Evolutionary conservation across 2,329 filamentous ascomycete species (phyloP), one percentile per base, ranked within the genome.

Genomic region (Lecanicillium sp.): DNA sequence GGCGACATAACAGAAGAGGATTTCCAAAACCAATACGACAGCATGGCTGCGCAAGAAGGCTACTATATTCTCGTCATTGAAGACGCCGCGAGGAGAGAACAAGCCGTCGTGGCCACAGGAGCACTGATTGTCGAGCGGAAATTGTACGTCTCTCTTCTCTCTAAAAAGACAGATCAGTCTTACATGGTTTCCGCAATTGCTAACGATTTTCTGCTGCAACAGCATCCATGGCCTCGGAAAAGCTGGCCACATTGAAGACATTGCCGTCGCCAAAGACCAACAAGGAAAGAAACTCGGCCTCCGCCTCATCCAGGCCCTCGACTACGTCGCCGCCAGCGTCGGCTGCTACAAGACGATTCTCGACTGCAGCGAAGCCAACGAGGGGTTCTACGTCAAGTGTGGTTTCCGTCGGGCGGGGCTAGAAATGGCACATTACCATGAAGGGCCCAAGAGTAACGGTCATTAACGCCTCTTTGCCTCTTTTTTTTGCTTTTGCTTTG

Each of bases 341-440:
- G 92, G 90, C 40, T 96, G 90, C 65, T 96, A 96, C 66, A 96
- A 92, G 82, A 88, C 80, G 48, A 96, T 98, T 51, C 75, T 96
- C 48, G 90, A 96, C 63, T 98, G 92, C 70, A 94, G 85, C 49
- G 90, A 95, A 63, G 78, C 83, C 51, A 98, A 96, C 60, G 88
- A 95, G 63, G 90, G 89, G 16, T 96, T 98, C 70, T 98, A 98
- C 62, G 74, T 95, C 62, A 96, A 96, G 73, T 96, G 92, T 64
- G 90, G 90, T 42, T 96, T 94, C 64, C 83, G 87, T 64, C 73
- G 87, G 45, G 90, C 88, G 19, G 92, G 92, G 13, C 67, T 95
- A 41, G 86, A 98, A 65, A 96, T 98, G 92, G 88, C 90, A 31
- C 87, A 95, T 68, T 95, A 95, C 65, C 92, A 94, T 59, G 87